A percentile compares a stretch with the other conserved stretches of the same genome.
Conservation (phyloP, 345 rosid genomes). For the Hevea brasiliensis region DNA sequence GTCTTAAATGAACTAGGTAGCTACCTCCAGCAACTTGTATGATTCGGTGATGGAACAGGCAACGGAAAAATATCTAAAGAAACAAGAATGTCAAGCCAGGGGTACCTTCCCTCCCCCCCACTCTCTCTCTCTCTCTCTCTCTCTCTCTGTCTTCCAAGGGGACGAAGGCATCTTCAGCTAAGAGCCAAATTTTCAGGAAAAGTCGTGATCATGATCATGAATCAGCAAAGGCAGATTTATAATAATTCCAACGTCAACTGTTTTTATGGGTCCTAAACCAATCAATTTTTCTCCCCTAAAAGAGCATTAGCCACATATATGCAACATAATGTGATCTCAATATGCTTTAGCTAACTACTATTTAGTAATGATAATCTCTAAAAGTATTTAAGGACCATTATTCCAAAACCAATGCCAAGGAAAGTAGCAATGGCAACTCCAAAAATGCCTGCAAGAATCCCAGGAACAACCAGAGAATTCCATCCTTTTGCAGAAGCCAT, state of each 20-base stretch:
- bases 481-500: slow-evolving; percentile 88
- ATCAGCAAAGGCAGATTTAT: too few relatives aligned
- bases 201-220: too few relatives aligned
- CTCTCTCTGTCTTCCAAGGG: too few relatives aligned
- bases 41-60: too few relatives aligned
- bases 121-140: too few relatives aligned
- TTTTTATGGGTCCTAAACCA: too few relatives aligned
- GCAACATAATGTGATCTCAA: background rate
- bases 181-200: background rate
- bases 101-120: too few relatives aligned
- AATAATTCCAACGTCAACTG: too few relatives aligned
- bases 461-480: slow-evolving; percentile 69
- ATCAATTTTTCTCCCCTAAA: too few relatives aligned
- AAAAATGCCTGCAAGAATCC: slow-evolving; percentile 69
- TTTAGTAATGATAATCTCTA: slow-evolving; percentile 16
- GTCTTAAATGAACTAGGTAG: background rate
- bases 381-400: slow-evolving; percentile 53
- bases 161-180: background rate
- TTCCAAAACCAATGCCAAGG: slow-evolving; percentile 70
- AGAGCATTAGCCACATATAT: too few relatives aligned
- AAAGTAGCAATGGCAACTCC: slow-evolving; percentile 75
- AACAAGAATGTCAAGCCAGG: background rate
- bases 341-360: background rate
- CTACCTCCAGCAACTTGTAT: background rate
- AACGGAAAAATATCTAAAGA: background rate